These are phyloP conservation scores for Somion occarium DNA, from an alignment of 1,284 basidiomycete genomes.

Conservation along the genomic window DNA sequence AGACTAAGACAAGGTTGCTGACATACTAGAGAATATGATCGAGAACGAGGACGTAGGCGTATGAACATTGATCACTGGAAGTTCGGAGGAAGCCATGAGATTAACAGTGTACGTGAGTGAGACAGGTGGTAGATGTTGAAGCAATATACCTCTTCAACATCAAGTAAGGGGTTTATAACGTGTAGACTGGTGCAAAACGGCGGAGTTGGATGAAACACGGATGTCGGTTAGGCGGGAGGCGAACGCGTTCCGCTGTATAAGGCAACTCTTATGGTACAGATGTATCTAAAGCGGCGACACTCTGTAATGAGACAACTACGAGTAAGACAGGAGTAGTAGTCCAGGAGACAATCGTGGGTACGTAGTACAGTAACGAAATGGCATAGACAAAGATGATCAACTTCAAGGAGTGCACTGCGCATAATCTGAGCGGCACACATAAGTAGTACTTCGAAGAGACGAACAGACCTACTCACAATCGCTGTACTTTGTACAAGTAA, in stretches of 20 bases:
- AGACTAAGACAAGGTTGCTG: background rate
- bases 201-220: background rate
- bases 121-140: background rate
- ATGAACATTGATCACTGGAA: slow-evolving; percentile 60
- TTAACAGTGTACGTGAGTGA: background rate
- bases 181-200: background rate
- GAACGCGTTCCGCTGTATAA: background rate
- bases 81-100: slow-evolving; percentile 20
- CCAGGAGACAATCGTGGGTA: too few species aligned
- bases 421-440: background rate
- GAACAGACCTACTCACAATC: background rate
- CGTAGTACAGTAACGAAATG: too few species aligned
- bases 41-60: slow-evolving; percentile 71
- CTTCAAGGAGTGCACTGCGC: background rate
- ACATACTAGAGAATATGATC: slow-evolving; percentile 64
- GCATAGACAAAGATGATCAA: too few species aligned
- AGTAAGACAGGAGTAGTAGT: too few species aligned
- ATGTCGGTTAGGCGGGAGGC: background rate
- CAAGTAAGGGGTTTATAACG: background rate
- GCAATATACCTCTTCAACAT: background rate
- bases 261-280: background rate
- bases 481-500: background rate
- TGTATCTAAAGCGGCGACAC: too few species aligned
- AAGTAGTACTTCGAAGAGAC: background rate
- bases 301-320: too few species aligned